phyloP scores from a whole-genome alignment of 1,284 basidiomycete species.

The Melanopsichium pennsylvanicum region DNA sequence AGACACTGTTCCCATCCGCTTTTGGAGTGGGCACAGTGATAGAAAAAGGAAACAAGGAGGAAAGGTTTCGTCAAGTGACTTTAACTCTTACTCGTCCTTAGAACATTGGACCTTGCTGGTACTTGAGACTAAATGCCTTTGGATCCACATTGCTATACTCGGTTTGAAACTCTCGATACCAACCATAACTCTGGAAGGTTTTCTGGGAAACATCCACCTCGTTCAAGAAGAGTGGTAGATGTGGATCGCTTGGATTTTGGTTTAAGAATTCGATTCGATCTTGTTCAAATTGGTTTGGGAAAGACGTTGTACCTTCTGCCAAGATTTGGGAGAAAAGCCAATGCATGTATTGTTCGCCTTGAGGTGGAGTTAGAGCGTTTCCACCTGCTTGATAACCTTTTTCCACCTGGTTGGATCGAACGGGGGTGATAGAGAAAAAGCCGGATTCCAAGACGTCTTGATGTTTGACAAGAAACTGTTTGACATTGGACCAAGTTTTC shows the following conservation, averaged over 20 bases:
- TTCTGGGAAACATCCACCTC: slow-evolving; percentile 36
- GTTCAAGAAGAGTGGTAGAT: slow-evolving; percentile 49
- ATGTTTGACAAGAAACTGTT: slow-evolving; percentile 8
- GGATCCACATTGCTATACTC: slow-evolving; percentile 35
- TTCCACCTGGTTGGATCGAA: slow-evolving; percentile 25
- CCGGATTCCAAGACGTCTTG: background rate
- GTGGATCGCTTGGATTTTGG: slow-evolving; percentile 6
- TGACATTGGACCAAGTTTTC: slow-evolving; percentile 7
- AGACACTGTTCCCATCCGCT: too few species aligned
- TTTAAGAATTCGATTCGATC: slow-evolving; percentile 5
- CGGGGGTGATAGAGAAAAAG: slow-evolving; percentile 32
- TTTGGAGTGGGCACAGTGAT: too few species aligned
- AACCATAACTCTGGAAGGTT: slow-evolving; percentile 30
- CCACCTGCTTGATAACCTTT: slow-evolving; percentile 22
- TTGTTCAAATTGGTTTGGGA: slow-evolving; percentile 14
- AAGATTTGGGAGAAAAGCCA: slow-evolving; percentile 17
- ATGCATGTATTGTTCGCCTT: slow-evolving; percentile 14
- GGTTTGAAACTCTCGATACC: slow-evolving; percentile 21
- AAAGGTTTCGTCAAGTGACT: too few species aligned
- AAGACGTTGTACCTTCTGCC: background rate
- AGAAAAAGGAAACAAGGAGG: too few species aligned
- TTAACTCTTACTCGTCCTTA: background rate
- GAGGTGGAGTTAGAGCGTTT: slow-evolving; percentile 36
- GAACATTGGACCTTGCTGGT: slow-evolving; percentile 24
- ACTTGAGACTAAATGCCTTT: slow-evolving; percentile 10